phyloP scores from a whole-genome alignment of 2,329 filamentous ascomycete species.

The Fusarium concolor region DNA sequence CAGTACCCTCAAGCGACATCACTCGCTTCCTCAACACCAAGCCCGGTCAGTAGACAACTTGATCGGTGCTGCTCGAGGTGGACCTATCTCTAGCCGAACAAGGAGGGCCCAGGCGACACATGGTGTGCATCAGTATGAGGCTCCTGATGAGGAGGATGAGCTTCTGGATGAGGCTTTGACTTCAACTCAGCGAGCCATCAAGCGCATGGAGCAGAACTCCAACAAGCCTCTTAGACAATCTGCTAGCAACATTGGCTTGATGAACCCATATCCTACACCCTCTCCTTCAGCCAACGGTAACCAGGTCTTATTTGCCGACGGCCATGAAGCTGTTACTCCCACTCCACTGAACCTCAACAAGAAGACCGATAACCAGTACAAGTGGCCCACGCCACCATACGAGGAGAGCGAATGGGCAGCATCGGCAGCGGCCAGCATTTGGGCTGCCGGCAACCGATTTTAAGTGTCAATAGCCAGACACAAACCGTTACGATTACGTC shows the following conservation, averaged over 20 bases:
- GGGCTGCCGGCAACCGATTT: conserved; percentile 75
- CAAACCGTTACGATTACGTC: conserved; percentile 40
- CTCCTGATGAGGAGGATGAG: conserved; percentile 96
- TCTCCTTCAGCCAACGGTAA: conserved; percentile 87
- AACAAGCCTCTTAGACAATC: conserved; percentile 67
- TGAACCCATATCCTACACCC: conserved; percentile 72
- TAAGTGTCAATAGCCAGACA: conserved; percentile 49
- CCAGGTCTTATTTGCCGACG: conserved; percentile 77
- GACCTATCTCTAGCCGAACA: conserved; percentile 82
- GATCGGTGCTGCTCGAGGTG: conserved; percentile 64
- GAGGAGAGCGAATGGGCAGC: conserved; percentile 93
- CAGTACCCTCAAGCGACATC: conserved; percentile 71
- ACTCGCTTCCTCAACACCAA: conserved; percentile 72
- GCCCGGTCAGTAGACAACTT: conserved; percentile 74
- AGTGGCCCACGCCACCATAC: conserved; percentile 96
- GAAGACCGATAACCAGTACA: conserved; percentile 66
- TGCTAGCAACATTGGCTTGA: conserved; percentile 70
- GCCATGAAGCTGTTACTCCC: conserved; percentile 70
- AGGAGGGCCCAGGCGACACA: conserved; percentile 79
- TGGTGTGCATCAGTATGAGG: conserved; percentile 87
- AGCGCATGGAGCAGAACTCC: conserved; percentile 69
- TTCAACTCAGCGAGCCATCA: conserved; percentile 80
- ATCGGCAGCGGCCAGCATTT: conserved; percentile 83
- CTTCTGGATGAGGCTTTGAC: conserved; percentile 88
- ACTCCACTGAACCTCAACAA: conserved; percentile 78